phyloP scores from a whole-genome alignment of 2,329 filamentous ascomycete species.

The Rhynchosporium secalis region DNA sequence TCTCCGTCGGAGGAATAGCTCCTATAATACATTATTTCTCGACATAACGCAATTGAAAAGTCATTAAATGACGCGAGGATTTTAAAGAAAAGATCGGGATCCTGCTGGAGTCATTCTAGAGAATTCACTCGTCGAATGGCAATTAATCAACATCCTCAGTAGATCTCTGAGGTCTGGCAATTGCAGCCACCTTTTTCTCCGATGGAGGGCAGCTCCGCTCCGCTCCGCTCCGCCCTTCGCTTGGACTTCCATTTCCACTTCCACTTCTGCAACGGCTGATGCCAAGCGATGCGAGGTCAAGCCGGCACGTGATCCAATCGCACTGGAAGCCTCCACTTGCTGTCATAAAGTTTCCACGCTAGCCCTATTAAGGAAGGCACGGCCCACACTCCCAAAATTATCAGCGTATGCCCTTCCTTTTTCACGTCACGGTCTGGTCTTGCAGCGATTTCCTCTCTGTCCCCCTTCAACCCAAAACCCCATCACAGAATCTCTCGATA shows the following conservation, averaged over 20 bases:
- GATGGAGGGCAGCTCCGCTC: too few species aligned
- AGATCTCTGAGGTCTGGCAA: too few species aligned
- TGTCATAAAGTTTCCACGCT: background rate
- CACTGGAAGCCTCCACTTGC: background rate
- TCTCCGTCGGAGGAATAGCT: too few species aligned
- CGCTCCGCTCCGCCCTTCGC: background rate
- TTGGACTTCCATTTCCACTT: background rate
- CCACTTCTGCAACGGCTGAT: background rate
- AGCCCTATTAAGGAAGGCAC: conserved; percentile 14
- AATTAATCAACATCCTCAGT: too few species aligned
- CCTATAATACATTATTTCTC: too few species aligned
- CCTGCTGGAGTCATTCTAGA: too few species aligned
- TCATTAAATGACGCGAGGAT: too few species aligned
- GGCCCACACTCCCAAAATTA: conserved; percentile 20
- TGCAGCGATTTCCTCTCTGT: conserved; percentile 15
- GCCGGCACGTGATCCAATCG: background rate
- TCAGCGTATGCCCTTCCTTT: conserved; percentile 18
- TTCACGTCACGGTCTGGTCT: conserved; percentile 26
- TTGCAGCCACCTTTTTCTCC: too few species aligned
- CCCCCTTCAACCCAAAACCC: conserved; percentile 25
- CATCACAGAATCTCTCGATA: conserved; percentile 30
- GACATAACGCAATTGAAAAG: too few species aligned
- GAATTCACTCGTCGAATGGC: too few species aligned
- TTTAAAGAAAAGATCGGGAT: too few species aligned
- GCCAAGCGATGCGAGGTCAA: background rate